A percentile compares a stretch with the other conserved stretches of the same genome.
These are phyloP conservation scores for Penicillium corylophilum DNA, from an alignment of 2,329 filamentous ascomycete species.

Conservation along the genomic window DNA sequence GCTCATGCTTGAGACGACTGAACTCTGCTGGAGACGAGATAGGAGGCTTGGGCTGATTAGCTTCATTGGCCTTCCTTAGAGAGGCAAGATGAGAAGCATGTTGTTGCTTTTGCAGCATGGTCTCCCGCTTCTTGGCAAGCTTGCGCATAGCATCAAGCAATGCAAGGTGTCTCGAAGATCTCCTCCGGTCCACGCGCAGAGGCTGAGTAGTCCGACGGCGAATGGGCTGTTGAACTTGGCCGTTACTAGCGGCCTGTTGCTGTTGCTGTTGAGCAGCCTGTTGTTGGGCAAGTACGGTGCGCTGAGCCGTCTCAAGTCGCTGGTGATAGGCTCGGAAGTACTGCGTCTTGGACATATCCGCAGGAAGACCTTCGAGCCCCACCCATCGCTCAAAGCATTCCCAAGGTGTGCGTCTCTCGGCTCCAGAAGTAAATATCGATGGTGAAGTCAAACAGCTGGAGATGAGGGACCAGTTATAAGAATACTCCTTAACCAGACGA, in stretches of 20 bases:
- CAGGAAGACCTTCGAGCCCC: slow-evolving; percentile 81
- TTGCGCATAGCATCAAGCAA: slow-evolving; percentile 95
- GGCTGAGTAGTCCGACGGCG: slow-evolving; percentile 73
- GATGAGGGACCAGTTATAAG: slow-evolving; percentile 97
- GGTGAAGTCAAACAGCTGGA: slow-evolving; percentile 73
- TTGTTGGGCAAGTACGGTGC: slow-evolving; percentile 58
- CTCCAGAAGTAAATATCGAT: slow-evolving; percentile 77
- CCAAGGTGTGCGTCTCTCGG: slow-evolving; percentile 91
- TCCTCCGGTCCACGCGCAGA: slow-evolving; percentile 79
- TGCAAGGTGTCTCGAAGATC: slow-evolving; percentile 81
- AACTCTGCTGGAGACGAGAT: slow-evolving; percentile 84
- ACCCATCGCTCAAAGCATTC: slow-evolving; percentile 99
- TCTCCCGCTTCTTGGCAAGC: slow-evolving; percentile 89
- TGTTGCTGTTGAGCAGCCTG: slow-evolving; percentile 54
- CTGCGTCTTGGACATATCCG: slow-evolving; percentile 90
- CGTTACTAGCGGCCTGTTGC: slow-evolving; percentile 49
- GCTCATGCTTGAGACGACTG: slow-evolving; percentile 82
- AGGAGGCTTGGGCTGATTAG: slow-evolving; percentile 57
- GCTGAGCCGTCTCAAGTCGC: slow-evolving; percentile 62
- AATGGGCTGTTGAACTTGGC: slow-evolving; percentile 54
- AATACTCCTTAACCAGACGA: slow-evolving; percentile 81
- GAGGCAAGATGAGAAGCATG: slow-evolving; percentile 74
- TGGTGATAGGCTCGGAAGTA: slow-evolving; percentile 81
- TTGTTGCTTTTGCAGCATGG: slow-evolving; percentile 79
- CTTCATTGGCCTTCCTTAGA: slow-evolving; percentile 76